Base-by-base conservation (phyloP, 2,329 filamentous ascomycete genomes). In the Microcyclosporella mali region DNA sequence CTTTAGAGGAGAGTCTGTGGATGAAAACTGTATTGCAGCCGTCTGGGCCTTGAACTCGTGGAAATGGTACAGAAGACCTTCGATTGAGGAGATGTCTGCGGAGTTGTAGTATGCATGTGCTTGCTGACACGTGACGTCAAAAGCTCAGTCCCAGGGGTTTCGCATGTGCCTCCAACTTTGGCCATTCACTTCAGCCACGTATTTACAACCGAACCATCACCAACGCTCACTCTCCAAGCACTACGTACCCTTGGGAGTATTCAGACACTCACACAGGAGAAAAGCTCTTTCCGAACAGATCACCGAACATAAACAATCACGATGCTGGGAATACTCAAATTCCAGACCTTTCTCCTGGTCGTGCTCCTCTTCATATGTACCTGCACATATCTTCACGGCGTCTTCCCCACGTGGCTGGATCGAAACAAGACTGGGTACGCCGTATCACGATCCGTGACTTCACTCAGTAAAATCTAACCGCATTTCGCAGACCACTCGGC, bases 321-420 rank as follows among this genome's bases (percentile, higher is more conserved):
- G 11, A 61, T 61, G 92, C 85, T 92, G 46, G 92, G 92, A 42
- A 84, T 98, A 61, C 95, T 98, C 82, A 97, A 97, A 72, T 97
- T 98, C 74, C 88, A 95, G 69, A 94, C 88, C 46, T 84, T 97
- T 56, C 79, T 98, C 57, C 80, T 97, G 58, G 90, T 95, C 55
- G 81, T 98, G 59, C 81, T 98, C 39, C 84, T 98, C 56, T 81
- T 94, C 56, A 94, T 97, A 63, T 98, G 92, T 77, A 95, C 92
- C 44, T 89, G 86, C 67, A 82, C 92, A 50, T 97, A 98, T 70
- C 78, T 88, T 43, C 92, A 97, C 72, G 84, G 86, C 58, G 81
- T 94, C 51, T 85, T 92, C 61, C 90, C 92, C 1, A 78, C 83
- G 3, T 84, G 94, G 57, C 86, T 98, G 71, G 90, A 97, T 68